Evolutionary conservation across 2,329 filamentous ascomycete genomes (phyloP), one percentile per base, ranked within the genome.

Genomic region (Aspergillus sp.): DNA sequence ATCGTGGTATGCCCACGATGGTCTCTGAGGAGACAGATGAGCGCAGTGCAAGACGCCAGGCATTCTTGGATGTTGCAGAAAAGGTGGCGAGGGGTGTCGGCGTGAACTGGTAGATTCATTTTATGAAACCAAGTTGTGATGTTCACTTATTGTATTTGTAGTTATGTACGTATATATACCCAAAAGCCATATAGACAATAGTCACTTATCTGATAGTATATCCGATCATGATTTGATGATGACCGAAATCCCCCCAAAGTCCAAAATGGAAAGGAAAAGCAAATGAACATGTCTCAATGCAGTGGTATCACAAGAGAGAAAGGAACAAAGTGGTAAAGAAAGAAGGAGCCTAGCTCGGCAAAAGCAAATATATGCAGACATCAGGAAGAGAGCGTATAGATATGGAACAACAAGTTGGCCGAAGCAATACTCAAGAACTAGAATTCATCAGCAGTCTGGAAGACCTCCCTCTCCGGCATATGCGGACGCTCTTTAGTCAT

Each of bases 1-100:
- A 95, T 66, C 74, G 78, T 19, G 93, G 93, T 1, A 88, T 85
- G 65, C 93, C 93, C 3, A 96, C 90, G 1, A 86, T 97, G 0
- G 88, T 95, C 2, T 80, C 88, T 1, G 88, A 94, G 65, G 88
- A 91, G 5, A 75, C 54, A 6, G 64, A 61, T 29, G 60, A 63
- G 26, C 64, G 81, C 1, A 89, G 88, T 56, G 76, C 79, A 30
- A 80, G 87, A 55, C 84, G 86, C 0, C 70, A 74, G 45, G 81
- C 82, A 1, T 98, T 96, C 63, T 68, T 83, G 48, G 71, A 74
- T 12, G 82, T 95, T 62, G 87, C 87, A 1, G 71, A 76, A 44
- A 65, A 72, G 48, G 67, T 80, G 7, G 72, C 66, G 5, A 58
- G 46, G 36, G 71, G 68, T 50, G 63, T 75, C 45, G 73, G 68